phyloP scores from a whole-genome alignment of 495 filamentous ascomycete genomes.

The Tuber brumale region DNA sequence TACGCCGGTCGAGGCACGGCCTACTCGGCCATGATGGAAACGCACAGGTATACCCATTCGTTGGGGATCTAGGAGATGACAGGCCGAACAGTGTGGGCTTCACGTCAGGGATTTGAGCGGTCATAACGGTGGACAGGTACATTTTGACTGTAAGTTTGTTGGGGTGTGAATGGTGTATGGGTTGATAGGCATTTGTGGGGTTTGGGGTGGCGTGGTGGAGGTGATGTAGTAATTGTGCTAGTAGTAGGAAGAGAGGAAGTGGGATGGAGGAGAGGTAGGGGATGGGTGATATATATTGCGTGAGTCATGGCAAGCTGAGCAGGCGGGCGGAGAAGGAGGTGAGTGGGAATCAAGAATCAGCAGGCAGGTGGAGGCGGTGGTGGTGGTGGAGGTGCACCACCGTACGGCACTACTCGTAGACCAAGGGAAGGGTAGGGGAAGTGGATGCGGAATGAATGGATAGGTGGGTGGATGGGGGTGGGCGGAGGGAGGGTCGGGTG shows the following conservation, averaged over 20 bases:
- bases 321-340: background rate
- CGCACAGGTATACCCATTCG: slow-evolving; percentile 18
- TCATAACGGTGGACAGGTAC: slow-evolving; percentile 8
- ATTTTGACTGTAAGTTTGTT: slow-evolving; percentile 1
- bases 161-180: background rate
- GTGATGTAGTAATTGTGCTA: background rate
- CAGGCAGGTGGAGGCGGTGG: background rate
- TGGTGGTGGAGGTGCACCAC: background rate
- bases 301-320: background rate
- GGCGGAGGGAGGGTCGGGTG: background rate
- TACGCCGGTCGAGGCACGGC: slow-evolving; percentile 10
- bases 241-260: background rate
- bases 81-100: slow-evolving; percentile 7
- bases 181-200: slow-evolving; percentile 5
- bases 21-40: slow-evolving; percentile 20
- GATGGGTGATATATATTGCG: slow-evolving; percentile 4
- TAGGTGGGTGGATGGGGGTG: background rate
- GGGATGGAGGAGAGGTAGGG: background rate
- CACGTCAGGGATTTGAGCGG: slow-evolving; percentile 13
- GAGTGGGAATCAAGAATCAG: background rate
- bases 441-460: background rate
- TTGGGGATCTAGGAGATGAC: slow-evolving; percentile 12
- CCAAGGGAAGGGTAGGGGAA: background rate
- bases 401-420: background rate
- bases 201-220: background rate